A percentile compares a stretch with the other conserved stretches of the same genome.
These are phyloP conservation scores for Plasmodium coatneyi DNA, from an alignment of 169 alveolate species.

Conservation along the genomic window DNA sequence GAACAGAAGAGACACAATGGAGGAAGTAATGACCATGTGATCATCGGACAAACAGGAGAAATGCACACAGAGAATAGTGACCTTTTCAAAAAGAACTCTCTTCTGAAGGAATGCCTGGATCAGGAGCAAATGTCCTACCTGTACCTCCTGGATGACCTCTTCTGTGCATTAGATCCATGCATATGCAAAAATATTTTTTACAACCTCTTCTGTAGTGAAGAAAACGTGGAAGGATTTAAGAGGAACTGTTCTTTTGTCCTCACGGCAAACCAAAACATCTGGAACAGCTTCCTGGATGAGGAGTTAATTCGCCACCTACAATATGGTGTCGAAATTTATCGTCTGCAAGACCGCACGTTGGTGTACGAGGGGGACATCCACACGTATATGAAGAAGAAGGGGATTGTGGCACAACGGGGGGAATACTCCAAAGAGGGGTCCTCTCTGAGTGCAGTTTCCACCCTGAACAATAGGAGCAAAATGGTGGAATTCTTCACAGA, in stretches of 20 bases:
- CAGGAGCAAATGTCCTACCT: constrained; percentile 27
- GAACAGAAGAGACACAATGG: not conserved
- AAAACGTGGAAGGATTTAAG: constrained; percentile 17
- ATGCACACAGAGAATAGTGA: not conserved
- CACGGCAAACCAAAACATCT: constrained; percentile 29
- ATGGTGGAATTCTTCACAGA: not conserved
- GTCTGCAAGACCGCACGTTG: constrained; percentile 6
- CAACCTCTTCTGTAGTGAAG: constrained; percentile 76
- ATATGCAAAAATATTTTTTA: constrained; percentile 78
- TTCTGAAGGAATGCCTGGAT: not conserved
- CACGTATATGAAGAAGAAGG: constrained; percentile 19
- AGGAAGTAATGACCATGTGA: not conserved
- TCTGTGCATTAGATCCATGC: constrained; percentile 81
- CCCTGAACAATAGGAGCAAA: not conserved
- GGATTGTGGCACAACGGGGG: not conserved
- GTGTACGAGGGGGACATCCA: constrained; percentile 8
- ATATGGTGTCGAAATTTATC: constrained; percentile 27
- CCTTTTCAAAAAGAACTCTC: not conserved
- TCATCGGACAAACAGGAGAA: not conserved
- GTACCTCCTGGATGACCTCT: constrained; percentile 77
- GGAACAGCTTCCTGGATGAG: constrained; percentile 6
- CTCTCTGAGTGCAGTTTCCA: not conserved
- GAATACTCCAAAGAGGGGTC: not conserved
- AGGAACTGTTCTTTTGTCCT: constrained; percentile 1
- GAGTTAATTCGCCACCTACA: constrained; percentile 21